Evolutionary conservation across 2,329 filamentous ascomycete species (phyloP).

Genomic region (Pyrenochaeta sp.): DNA sequence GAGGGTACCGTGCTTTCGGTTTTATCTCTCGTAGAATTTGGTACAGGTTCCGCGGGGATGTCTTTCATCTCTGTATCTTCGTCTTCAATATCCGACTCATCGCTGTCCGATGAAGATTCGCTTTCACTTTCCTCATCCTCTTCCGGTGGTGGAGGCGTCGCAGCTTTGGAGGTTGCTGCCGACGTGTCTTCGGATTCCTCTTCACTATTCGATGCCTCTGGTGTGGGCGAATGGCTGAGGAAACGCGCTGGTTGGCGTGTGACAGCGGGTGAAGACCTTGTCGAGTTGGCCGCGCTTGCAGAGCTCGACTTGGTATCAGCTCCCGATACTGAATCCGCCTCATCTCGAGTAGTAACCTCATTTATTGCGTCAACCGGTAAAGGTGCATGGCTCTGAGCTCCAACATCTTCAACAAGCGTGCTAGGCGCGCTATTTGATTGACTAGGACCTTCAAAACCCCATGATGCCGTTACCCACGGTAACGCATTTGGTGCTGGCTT

Average conservation of each 20-base stretch:
- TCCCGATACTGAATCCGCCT: constrained; percentile 1
- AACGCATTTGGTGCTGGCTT: constrained; percentile 1
- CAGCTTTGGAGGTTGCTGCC: constrained; percentile 4
- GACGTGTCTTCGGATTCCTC: constrained; percentile 19
- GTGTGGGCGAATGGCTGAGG: constrained; percentile 34
- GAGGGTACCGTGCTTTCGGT: constrained; percentile 12
- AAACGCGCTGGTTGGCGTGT: constrained; percentile 30
- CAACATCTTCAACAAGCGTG: background rate
- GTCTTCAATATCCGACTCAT: constrained; percentile 10
- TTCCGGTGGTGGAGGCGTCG: background rate
- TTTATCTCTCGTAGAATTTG: background rate
- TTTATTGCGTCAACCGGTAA: background rate
- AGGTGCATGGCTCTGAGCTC: background rate
- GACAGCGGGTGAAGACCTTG: constrained; percentile 30
- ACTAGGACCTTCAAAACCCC: constrained; percentile 10
- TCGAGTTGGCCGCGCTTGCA: constrained; percentile 20
- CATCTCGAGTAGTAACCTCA: constrained; percentile 2
- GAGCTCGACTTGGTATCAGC: constrained; percentile 19
- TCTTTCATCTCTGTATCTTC: constrained; percentile 18
- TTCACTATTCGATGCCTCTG: constrained; percentile 25
- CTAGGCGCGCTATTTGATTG: background rate
- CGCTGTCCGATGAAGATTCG: constrained; percentile 20
- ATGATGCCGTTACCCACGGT: constrained; percentile 9
- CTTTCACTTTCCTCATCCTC: constrained; percentile 12
- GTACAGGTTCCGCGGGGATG: background rate